These are phyloP conservation scores for Blastobotrys persicus DNA, from an alignment of 1,139 yeast genomes.

Conservation along the genomic window DNA sequence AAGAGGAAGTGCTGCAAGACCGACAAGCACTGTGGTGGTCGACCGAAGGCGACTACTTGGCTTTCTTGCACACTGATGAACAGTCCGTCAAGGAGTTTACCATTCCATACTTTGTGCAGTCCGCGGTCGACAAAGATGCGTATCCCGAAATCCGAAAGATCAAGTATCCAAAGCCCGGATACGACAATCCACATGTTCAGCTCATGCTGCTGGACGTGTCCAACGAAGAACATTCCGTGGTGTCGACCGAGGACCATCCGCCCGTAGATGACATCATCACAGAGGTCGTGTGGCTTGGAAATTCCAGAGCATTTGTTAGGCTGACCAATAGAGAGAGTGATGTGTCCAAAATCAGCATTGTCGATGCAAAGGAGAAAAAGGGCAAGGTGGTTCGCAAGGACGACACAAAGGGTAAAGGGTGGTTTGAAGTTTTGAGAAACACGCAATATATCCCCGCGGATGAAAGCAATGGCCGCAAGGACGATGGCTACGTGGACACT, in stretches of 20 bases:
- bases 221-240: conserved; percentile 32
- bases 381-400: conserved; percentile 45
- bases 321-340: conserved; percentile 72
- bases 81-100: conserved; percentile 60
- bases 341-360: conserved; percentile 53
- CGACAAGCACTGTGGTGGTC: conserved; percentile 87
- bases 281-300: conserved; percentile 68
- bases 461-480: conserved; percentile 37
- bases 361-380: conserved; percentile 42
- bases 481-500: conserved; percentile 69
- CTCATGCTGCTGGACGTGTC: conserved; percentile 48
- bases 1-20: conserved; percentile 75
- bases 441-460: conserved; percentile 69
- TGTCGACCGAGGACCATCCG: conserved; percentile 30
- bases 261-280: conserved; percentile 55
- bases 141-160: conserved; percentile 58
- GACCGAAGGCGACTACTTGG: conserved; percentile 60
- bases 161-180: conserved; percentile 91
- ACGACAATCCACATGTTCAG: conserved; percentile 59
- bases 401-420: conserved; percentile 46
- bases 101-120: conserved; percentile 58
- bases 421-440: conserved; percentile 82
- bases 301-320: conserved; percentile 55
- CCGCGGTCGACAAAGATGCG: conserved; percentile 37
- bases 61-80: conserved; percentile 70